Evolutionary conservation across 805 yeast species (phyloP).

Genomic region (Hanseniaspora lindneri): DNA sequence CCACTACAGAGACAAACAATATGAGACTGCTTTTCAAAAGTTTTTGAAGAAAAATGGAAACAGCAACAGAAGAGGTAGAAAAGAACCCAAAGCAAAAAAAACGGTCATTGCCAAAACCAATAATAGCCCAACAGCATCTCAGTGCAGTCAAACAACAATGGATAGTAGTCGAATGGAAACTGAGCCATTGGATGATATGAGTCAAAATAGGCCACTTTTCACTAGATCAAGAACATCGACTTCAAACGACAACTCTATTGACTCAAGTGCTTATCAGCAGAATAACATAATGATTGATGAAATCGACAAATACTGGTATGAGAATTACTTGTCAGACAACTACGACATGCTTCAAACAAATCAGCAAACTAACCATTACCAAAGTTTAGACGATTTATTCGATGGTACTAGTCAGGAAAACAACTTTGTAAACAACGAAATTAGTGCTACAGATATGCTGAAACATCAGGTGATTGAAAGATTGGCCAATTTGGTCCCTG

Average conservation of each 20-base stretch:
- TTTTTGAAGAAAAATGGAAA: constrained; percentile 9
- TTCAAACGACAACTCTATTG: constrained; percentile 1
- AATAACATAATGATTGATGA: constrained; percentile 6
- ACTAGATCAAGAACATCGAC: constrained; percentile 6
- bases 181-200: constrained; percentile 18
- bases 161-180: background rate
- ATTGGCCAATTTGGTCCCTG: constrained; percentile 9
- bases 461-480: constrained; percentile 13
- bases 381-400: constrained; percentile 6
- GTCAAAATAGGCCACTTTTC: constrained; percentile 12
- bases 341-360: background rate
- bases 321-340: background rate
- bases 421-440: background rate
- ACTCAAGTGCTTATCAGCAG: background rate
- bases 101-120: background rate
- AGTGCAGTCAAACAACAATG: background rate
- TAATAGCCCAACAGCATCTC: background rate
- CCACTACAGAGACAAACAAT: constrained; percentile 9
- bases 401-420: background rate
- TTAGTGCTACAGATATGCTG: background rate
- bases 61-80: background rate
- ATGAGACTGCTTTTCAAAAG: constrained; percentile 9
- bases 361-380: background rate
- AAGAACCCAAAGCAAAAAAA: background rate
- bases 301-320: constrained; percentile 14